These are phyloP conservation scores for Aquilaria yunnanensis DNA, from an alignment of 345 rosid genomes.

Conservation along the genomic window DNA sequence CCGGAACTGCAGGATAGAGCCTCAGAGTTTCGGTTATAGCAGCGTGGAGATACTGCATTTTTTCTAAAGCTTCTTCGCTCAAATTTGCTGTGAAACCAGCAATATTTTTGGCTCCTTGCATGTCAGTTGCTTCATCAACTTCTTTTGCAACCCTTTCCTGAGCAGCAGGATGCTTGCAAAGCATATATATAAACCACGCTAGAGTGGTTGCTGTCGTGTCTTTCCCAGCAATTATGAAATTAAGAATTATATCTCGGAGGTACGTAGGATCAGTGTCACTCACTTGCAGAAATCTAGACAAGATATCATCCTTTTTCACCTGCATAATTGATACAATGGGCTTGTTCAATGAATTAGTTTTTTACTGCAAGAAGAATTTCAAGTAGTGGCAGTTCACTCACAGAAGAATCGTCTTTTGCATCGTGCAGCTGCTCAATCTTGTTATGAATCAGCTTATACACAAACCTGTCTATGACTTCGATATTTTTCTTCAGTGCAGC, in stretches of 20 bases:
- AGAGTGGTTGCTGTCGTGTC: slow-evolving; percentile 57
- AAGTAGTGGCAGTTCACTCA: slow-evolving; percentile 18
- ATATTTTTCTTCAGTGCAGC: slow-evolving; percentile 39
- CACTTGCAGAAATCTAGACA: slow-evolving; percentile 51
- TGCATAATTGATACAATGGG: slow-evolving; percentile 9
- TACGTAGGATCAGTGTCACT: slow-evolving; percentile 30
- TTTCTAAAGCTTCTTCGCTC: slow-evolving; percentile 36
- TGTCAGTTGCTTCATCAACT: slow-evolving; percentile 19
- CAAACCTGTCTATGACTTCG: slow-evolving; percentile 31
- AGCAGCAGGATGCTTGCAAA: slow-evolving; percentile 38
- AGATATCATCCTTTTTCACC: slow-evolving; percentile 49
- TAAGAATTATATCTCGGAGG: slow-evolving; percentile 49
- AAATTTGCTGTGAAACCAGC: slow-evolving; percentile 25
- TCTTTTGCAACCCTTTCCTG: slow-evolving; percentile 46
- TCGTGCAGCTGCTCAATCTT: slow-evolving; percentile 38
- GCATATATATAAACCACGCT: slow-evolving; percentile 52
- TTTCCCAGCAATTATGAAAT: slow-evolving; percentile 58
- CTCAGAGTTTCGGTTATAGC: slow-evolving; percentile 54
- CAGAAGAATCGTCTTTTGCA: slow-evolving; percentile 23
- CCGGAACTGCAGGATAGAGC: slow-evolving; percentile 52
- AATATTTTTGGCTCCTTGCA: slow-evolving; percentile 9
- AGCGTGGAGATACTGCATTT: slow-evolving; percentile 56
- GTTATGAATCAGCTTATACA: slow-evolving; percentile 40
- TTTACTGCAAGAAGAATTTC: neutral
- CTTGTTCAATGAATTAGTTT: neutral